A percentile compares a stretch with the other conserved stretches of the same genome.
phyloP scores from a whole-genome alignment of 805 yeast species.

The Kazachstania viticola region DNA sequence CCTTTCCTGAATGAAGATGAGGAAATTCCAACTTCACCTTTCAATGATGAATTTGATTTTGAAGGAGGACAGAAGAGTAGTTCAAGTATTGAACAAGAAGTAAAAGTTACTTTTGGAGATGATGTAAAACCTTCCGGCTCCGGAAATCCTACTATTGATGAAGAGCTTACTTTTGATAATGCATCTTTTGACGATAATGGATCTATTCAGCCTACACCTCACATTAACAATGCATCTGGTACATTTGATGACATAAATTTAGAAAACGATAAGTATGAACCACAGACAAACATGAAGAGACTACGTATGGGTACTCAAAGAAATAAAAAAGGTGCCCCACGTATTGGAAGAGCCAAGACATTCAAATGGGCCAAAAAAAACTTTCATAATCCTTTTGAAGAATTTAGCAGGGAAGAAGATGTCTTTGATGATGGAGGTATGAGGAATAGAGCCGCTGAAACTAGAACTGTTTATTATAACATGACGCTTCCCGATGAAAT shows the following conservation, averaged over 20 bases:
- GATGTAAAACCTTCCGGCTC: slow-evolving; percentile 12
- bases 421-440: slow-evolving; percentile 26
- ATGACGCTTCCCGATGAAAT: slow-evolving; percentile 45
- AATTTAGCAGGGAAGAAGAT: slow-evolving; percentile 14
- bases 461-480: slow-evolving; percentile 49
- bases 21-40: slow-evolving; percentile 13
- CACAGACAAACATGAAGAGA: slow-evolving; percentile 42
- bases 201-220: slow-evolving; percentile 22
- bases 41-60: slow-evolving; percentile 20
- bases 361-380: slow-evolving; percentile 36
- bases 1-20: slow-evolving; percentile 4
- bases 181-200: slow-evolving; percentile 14
- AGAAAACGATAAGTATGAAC: slow-evolving; percentile 11
- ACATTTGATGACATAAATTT: slow-evolving; percentile 18
- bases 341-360: slow-evolving; percentile 48
- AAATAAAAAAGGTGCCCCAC: slow-evolving; percentile 63
- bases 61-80: slow-evolving; percentile 8
- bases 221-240: slow-evolving; percentile 9
- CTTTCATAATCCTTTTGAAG: slow-evolving; percentile 26
- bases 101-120: slow-evolving; percentile 3
- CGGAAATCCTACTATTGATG: no score
- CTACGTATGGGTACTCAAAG: slow-evolving; percentile 89
- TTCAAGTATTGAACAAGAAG: slow-evolving; percentile 2
- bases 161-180: no score
- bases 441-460: slow-evolving; percentile 30